A percentile compares a stretch with the other conserved stretches of the same genome.
Conservation (phyloP, 129 eudicot genomes). For the Arctium minus region DNA sequence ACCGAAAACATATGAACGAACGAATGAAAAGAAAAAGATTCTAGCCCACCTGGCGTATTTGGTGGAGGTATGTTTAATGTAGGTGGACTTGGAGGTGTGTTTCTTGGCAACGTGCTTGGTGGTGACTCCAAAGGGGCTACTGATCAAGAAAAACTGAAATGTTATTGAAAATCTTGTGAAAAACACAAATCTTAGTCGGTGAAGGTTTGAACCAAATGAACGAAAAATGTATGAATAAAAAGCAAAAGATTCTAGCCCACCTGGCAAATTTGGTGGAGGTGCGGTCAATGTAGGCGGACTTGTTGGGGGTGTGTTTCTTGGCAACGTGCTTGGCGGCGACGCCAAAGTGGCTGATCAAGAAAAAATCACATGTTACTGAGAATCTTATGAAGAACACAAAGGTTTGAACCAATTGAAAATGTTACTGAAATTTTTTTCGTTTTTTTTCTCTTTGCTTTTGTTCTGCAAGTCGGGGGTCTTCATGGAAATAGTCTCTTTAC, state of each 20-base stretch:
- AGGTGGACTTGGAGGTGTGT: neutral
- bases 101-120: neutral
- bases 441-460: too few species aligned
- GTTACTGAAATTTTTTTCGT: neutral
- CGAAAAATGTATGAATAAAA: too few species aligned
- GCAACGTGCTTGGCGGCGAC: conserved; percentile 29
- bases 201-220: too few species aligned
- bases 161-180: too few species aligned
- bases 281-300: conserved; percentile 18
- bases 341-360: neutral
- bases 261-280: conserved; percentile 49
- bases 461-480: too few species aligned
- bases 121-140: neutral
- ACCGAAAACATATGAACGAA: neutral
- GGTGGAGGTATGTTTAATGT: neutral
- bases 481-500: too few species aligned
- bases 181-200: too few species aligned
- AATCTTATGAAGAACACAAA: neutral
- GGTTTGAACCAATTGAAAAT: too few species aligned
- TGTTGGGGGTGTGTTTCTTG: conserved; percentile 20
- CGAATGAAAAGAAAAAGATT: neutral
- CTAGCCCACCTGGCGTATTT: conserved; percentile 31
- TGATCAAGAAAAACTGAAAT: too few species aligned
- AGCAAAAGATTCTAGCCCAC: conserved; percentile 10
- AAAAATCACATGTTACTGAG: neutral